Evolutionary conservation across 2,329 filamentous ascomycete species (phyloP).

Genomic region (Coniochaeta sp.): DNA sequence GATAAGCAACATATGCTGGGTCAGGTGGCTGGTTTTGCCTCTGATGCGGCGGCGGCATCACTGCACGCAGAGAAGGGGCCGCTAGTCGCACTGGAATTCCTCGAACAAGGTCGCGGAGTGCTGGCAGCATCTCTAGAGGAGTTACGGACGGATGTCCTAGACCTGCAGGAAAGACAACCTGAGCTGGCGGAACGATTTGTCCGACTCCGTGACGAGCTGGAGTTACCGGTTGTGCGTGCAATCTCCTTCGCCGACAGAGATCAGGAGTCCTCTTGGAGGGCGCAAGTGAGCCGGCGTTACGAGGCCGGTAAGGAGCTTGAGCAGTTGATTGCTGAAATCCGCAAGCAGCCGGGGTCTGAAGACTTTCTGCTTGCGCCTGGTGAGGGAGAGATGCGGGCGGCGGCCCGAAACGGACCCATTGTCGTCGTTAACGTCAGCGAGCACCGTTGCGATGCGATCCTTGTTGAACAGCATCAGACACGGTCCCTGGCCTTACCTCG

Average conservation of each 20-base stretch:
- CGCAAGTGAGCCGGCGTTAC: constrained; percentile 4
- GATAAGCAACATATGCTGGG: constrained; percentile 5
- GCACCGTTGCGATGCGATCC: constrained; percentile 8
- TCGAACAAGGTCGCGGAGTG: constrained; percentile 5
- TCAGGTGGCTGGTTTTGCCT: constrained; percentile 3
- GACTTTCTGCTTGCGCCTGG: constrained; percentile 2
- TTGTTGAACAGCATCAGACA: constrained; percentile 8
- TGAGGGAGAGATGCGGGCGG: constrained; percentile 1
- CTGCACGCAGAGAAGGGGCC: background rate
- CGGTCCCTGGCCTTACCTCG: constrained; percentile 6
- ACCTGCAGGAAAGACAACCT: background rate
- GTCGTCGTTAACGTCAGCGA: constrained; percentile 6
- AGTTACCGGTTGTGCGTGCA: background rate
- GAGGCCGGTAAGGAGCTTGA: constrained; percentile 4
- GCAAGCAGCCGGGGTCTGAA: constrained; percentile 4
- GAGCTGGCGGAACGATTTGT: constrained; percentile 5
- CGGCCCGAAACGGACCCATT: constrained; percentile 5
- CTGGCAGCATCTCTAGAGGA: constrained; percentile 3
- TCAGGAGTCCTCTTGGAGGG: background rate
- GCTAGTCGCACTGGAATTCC: constrained; percentile 1
- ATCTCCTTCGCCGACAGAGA: background rate
- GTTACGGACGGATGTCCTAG: constrained; percentile 4
- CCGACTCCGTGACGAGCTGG: constrained; percentile 13
- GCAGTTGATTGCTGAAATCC: constrained; percentile 5
- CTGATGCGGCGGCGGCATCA: background rate